phyloP scores from a whole-genome alignment of 176 grass and related monocot genomes.

The Zoysia japonica region DNA sequence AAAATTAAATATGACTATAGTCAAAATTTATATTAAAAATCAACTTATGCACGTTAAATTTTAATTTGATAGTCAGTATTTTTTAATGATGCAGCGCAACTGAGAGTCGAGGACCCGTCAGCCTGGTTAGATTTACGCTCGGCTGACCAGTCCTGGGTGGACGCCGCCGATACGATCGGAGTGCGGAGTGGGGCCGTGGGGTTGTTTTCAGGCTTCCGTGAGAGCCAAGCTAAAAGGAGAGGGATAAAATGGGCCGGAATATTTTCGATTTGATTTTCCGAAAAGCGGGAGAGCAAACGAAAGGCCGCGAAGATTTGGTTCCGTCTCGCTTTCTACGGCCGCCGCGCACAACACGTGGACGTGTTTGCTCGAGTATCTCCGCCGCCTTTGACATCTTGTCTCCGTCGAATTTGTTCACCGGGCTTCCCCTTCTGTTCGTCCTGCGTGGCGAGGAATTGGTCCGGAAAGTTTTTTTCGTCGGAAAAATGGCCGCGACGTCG shows the following conservation, averaged over 20 bases:
- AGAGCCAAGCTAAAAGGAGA: conserved; percentile 12
- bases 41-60: too few species aligned
- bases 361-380: background rate
- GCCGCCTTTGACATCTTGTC: background rate
- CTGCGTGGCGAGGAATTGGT: too few species aligned
- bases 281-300: conserved; percentile 4
- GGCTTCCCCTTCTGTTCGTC: background rate
- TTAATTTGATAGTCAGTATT: too few species aligned
- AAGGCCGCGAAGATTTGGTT: conserved; percentile 21
- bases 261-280: background rate
- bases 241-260: conserved; percentile 3
- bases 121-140: too few species aligned
- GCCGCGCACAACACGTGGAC: background rate
- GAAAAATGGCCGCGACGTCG: background rate
- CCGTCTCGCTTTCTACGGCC: background rate
- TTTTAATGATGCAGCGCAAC: too few species aligned
- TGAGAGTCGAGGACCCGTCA: too few species aligned
- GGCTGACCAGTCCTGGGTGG: background rate
- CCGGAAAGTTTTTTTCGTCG: too few species aligned
- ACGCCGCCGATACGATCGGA: background rate
- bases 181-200: background rate
- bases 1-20: too few species aligned
- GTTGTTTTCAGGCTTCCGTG: conserved; percentile 35
- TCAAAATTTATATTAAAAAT: too few species aligned
- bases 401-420: background rate